Percentiles rank a stretch among this genome's conserved stretches.
Evolutionary conservation across 2,329 filamentous ascomycete genomes (phyloP).

Genomic region (Aureobasidium leucospermi): DNA sequence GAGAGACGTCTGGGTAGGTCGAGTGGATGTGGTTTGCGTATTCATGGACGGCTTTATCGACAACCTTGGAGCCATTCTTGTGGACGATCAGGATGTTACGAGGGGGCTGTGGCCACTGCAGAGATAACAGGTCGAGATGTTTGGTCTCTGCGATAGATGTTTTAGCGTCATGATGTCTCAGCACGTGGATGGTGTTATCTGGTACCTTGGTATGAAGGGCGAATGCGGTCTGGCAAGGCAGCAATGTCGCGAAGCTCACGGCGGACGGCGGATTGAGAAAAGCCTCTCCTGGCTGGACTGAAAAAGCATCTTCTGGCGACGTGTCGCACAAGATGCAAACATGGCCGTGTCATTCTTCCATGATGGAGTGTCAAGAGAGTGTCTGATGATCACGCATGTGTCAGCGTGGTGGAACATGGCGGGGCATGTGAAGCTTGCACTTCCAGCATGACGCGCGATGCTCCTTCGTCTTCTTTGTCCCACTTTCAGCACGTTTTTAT

Average conservation of each 20-base stretch:
- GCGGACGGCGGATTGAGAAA: conserved; percentile 43
- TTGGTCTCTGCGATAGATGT: conserved; percentile 40
- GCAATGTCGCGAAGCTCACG: conserved; percentile 45
- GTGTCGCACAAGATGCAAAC: conserved; percentile 21
- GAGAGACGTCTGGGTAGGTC: conserved; percentile 72
- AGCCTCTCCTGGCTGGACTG: conserved; percentile 28
- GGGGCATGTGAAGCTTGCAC: not conserved
- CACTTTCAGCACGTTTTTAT: not conserved
- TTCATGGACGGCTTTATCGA: conserved; percentile 51
- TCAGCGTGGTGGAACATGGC: not conserved
- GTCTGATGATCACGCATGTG: not conserved
- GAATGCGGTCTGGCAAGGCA: conserved; percentile 47
- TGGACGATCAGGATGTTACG: conserved; percentile 63
- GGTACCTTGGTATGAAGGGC: conserved; percentile 60
- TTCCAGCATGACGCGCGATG: not conserved
- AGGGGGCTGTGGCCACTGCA: conserved; percentile 61
- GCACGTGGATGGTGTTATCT: not conserved
- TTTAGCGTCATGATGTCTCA: not conserved
- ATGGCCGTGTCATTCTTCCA: conserved; percentile 26
- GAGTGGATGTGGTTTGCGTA: conserved; percentile 62
- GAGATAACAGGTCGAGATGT: conserved; percentile 53
- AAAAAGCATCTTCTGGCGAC: conserved; percentile 23
- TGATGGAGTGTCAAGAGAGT: conserved; percentile 14
- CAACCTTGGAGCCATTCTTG: conserved; percentile 52
- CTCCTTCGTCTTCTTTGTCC: not conserved